Evolutionary conservation across 129 eudicot genomes (phyloP).

Genomic region (Arctium minus): DNA sequence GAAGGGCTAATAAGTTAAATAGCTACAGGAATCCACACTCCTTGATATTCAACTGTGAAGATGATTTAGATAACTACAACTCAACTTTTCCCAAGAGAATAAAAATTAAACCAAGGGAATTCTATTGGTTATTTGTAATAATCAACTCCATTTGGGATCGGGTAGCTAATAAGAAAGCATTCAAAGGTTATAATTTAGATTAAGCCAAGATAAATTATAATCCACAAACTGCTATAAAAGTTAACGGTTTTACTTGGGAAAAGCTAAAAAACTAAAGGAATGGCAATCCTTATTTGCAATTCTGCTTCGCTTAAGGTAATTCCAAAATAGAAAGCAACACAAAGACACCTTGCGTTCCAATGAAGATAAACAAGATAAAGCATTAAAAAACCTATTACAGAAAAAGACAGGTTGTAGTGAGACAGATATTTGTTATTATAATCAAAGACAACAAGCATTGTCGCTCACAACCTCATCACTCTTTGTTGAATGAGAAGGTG

Average conservation of each 20-base stretch:
- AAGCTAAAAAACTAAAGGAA: not conserved
- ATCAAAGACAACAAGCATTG: slow-evolving; percentile 8
- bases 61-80: not conserved
- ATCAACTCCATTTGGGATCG: not conserved
- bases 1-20: not conserved
- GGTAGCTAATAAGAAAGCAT: not conserved
- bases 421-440: not conserved
- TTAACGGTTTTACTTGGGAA: not conserved
- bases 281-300: not conserved
- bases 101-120: not conserved
- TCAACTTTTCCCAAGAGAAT: not conserved
- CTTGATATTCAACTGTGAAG: not conserved
- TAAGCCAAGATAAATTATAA: not conserved
- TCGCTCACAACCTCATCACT: slow-evolving; percentile 55
- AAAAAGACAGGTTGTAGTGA: not conserved
- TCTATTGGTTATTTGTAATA: not conserved
- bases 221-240: not conserved
- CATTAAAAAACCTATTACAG: not conserved
- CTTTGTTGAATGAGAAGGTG: slow-evolving; percentile 56
- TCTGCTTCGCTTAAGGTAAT: not conserved
- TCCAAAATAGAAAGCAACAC: slow-evolving; percentile 8
- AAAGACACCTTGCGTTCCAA: not conserved
- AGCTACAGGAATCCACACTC: not conserved
- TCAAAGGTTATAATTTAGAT: not conserved
- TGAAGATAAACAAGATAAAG: not conserved